phyloP scores from a whole-genome alignment of 306 rosid species.

The Bauhinia variegata region DNA sequence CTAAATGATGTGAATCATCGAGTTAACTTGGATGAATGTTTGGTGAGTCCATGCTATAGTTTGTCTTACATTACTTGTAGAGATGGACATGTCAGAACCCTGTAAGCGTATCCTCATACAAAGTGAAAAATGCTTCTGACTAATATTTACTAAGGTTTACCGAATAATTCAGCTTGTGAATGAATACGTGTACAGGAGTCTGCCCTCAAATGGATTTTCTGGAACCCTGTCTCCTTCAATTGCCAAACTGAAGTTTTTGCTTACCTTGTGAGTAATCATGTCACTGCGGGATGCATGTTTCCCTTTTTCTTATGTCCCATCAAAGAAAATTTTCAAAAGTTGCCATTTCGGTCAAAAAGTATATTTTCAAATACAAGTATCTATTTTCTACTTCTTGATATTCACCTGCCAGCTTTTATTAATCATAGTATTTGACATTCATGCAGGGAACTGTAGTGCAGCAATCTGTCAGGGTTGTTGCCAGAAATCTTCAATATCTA shows the following conservation, averaged over 20 bases:
- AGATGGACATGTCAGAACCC: constrained; percentile 72
- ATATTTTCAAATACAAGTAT: neutral
- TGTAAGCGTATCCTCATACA: constrained; percentile 61
- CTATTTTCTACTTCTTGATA: neutral
- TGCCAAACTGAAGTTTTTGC: constrained; percentile 68
- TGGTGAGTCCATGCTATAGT: constrained; percentile 89
- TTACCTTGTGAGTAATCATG: constrained; percentile 69
- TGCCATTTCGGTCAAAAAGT: no score
- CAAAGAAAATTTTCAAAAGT: neutral
- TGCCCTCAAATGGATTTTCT: constrained; percentile 72
- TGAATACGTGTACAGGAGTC: constrained; percentile 61
- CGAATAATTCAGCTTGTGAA: constrained; percentile 33
- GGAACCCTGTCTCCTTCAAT: constrained; percentile 86
- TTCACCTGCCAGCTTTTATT: constrained; percentile 15
- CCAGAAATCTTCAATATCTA: constrained; percentile 75
- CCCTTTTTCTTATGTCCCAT: no score
- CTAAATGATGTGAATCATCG: constrained; percentile 70
- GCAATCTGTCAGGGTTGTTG: constrained; percentile 64
- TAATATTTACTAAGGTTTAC: constrained; percentile 1
- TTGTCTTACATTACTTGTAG: constrained; percentile 84
- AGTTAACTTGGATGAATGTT: constrained; percentile 63
- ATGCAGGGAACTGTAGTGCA: constrained; percentile 83
- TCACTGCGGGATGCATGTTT: neutral
- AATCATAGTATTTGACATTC: constrained; percentile 5
- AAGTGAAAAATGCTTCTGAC: constrained; percentile 12